Conservation (phyloP, 129 eudicot species). For the Chrysanthemum lavandulifolium region DNA sequence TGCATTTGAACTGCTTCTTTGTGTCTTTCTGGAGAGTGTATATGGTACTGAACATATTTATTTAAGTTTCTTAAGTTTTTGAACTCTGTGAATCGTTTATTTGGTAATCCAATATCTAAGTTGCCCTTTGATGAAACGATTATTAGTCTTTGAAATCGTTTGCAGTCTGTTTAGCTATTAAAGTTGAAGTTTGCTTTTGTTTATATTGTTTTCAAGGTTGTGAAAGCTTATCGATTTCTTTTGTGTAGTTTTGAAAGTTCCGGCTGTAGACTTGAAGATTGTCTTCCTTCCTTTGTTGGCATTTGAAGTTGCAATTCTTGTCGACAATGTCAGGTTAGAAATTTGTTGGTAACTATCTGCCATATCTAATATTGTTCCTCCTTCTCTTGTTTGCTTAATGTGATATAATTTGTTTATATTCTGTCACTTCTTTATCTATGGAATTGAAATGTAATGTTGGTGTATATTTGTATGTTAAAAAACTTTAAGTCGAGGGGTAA, state of each 20-base stretch:
- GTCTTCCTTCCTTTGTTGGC: conserved; percentile 85
- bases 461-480: no score
- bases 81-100: conserved; percentile 2
- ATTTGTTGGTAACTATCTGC: neutral
- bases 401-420: neutral
- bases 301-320: conserved; percentile 66
- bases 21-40: conserved; percentile 67
- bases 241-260: conserved; percentile 27
- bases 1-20: conserved; percentile 91
- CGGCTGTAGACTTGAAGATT: conserved; percentile 81
- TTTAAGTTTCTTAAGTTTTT: conserved; percentile 1
- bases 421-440: neutral
- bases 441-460: neutral
- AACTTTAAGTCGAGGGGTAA: no score
- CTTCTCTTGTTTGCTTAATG: neutral
- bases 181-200: neutral
- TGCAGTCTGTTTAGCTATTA: conserved; percentile 17
- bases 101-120: neutral
- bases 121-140: neutral
- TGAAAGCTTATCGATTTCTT: conserved; percentile 14
- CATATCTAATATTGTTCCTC: neutral
- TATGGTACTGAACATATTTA: conserved; percentile 45
- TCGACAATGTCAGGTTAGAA: conserved; percentile 77
- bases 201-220: conserved; percentile 7
- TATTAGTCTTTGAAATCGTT: neutral